Evolutionary conservation across 1,139 yeast species (phyloP).

Genomic region (Zhuliangozyma parablackwelliae): DNA sequence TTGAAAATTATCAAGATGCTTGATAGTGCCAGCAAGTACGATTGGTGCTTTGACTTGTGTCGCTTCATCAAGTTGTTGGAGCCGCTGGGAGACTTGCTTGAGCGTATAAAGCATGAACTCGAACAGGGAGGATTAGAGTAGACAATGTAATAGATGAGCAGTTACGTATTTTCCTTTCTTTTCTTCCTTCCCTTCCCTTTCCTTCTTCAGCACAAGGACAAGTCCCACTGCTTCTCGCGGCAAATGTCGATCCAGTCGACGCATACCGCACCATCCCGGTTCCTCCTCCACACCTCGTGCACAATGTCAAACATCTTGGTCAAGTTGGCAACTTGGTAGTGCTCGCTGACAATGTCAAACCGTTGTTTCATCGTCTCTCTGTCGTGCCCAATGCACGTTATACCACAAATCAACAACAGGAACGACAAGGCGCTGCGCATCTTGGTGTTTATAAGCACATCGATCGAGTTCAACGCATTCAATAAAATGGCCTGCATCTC

Average conservation of each 20-base stretch:
- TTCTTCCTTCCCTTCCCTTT: too few relatives aligned
- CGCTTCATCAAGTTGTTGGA: slow-evolving; percentile 41
- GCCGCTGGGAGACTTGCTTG: slow-evolving; percentile 31
- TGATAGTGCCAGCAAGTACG: slow-evolving; percentile 32
- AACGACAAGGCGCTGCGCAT: slow-evolving; percentile 26
- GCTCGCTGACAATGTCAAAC: slow-evolving; percentile 18
- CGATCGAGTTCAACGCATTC: slow-evolving; percentile 17
- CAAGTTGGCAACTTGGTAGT: slow-evolving; percentile 25
- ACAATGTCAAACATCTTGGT: slow-evolving; percentile 23
- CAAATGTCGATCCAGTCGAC: slow-evolving; percentile 29
- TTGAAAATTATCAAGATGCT: slow-evolving; percentile 32
- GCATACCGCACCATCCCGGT: slow-evolving; percentile 17
- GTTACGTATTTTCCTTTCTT: too few relatives aligned
- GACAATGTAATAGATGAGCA: too few relatives aligned
- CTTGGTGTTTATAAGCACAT: slow-evolving; percentile 17
- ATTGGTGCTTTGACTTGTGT: slow-evolving; percentile 45
- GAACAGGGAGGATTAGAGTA: not conserved
- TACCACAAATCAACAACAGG: slow-evolving; percentile 31
- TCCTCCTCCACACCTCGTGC: slow-evolving; percentile 24
- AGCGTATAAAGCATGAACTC: slow-evolving; percentile 11
- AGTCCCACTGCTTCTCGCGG: slow-evolving; percentile 25
- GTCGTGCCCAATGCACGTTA: slow-evolving; percentile 25
- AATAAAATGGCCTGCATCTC: slow-evolving; percentile 27
- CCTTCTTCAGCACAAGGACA: slow-evolving; percentile 14
- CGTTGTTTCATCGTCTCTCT: slow-evolving; percentile 19